Evolutionary conservation across 2,329 filamentous ascomycete species (phyloP).

Genomic region (Fusarium albosuccineum): DNA sequence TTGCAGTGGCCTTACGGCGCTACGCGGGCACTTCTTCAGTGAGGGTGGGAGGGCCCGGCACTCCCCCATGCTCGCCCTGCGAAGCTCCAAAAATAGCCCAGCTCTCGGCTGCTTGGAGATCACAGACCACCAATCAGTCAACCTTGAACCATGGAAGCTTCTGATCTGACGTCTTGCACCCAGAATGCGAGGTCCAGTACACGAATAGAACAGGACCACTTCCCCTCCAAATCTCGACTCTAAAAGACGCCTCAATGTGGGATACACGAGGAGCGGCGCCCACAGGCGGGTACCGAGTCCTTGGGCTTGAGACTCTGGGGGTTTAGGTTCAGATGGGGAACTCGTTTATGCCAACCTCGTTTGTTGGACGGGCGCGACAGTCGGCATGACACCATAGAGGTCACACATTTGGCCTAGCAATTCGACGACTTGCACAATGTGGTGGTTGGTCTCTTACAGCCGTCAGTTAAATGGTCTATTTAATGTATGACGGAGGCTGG

Average conservation of each 20-base stretch:
- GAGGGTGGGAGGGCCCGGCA: conserved; percentile 12
- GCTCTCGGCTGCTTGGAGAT: neutral
- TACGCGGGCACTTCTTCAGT: conserved; percentile 15
- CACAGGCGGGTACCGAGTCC: neutral
- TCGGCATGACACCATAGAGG: conserved; percentile 9
- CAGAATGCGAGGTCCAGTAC: conserved; percentile 15
- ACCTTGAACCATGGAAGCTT: neutral
- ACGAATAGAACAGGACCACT: conserved; percentile 35
- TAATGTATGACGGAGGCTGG: conserved; percentile 23
- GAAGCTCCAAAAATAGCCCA: conserved; percentile 35
- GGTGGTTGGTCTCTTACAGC: conserved; percentile 21
- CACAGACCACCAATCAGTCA: neutral
- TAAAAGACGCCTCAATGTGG: conserved; percentile 22
- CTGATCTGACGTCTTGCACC: conserved; percentile 16
- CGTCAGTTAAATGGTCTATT: neutral
- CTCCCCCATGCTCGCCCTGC: conserved; percentile 1
- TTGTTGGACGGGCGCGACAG: neutral
- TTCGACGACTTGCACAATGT: neutral
- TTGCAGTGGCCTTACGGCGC: conserved; percentile 15
- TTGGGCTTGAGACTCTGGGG: conserved; percentile 22
- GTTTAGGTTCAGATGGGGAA: conserved; percentile 23
- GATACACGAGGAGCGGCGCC: conserved; percentile 30
- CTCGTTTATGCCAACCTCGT: conserved; percentile 19
- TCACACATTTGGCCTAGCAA: neutral
- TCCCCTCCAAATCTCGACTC: conserved; percentile 15